Evolutionary conservation across 768 basidiomycete species (phyloP), one percentile per base, ranked within the genome.

Genomic region (Mycena metata): DNA sequence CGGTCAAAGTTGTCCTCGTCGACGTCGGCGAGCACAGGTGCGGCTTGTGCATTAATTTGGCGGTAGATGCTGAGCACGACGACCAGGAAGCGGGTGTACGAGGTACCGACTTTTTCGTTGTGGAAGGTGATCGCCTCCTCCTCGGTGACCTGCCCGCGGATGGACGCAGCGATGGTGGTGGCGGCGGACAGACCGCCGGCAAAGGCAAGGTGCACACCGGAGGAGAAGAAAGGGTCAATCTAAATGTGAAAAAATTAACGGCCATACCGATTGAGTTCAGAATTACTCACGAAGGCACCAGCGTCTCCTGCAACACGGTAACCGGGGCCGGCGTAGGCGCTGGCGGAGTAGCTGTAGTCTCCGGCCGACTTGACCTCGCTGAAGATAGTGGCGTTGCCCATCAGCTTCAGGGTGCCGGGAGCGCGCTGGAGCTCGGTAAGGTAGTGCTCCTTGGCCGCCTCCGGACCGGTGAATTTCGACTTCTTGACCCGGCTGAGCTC

Each of bases 181-280:
- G 82, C 82, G 5, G 83, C 82, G 7, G 79, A 78, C 24, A 83
- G 75, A 9, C 75, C 82, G 13, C 79, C 75, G 2, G 78, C 5
- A 89, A 64, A 30, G 30, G 30, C 30, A 30, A 30, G 30, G 30
- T 84, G 83, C 26, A 83, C 79, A 0, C 83, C 83, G 57, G 85
- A 86, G 5, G 89, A 90, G 78, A 90, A 90, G 77, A 89, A 85
- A 0, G 89, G 89, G 69, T 90, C 89, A 62, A 90, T 89, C 66
- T 60, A 46, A 7, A 15, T 9, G 26, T 16, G 23, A 6, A 39
- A 49, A 17, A 17, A 54, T 33, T 6, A 19, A 54, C 10, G 39
- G 17, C 30, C 26, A 24, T 24, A 13, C 12, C 41, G 21, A 49
- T 24, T 8, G 11, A 43, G 26, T 13, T 35, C 19, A 43, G 15